Evolutionary conservation across 2,329 filamentous ascomycete genomes (phyloP), one percentile per base, ranked within the genome.

Genomic region (Bisporella sp.): DNA sequence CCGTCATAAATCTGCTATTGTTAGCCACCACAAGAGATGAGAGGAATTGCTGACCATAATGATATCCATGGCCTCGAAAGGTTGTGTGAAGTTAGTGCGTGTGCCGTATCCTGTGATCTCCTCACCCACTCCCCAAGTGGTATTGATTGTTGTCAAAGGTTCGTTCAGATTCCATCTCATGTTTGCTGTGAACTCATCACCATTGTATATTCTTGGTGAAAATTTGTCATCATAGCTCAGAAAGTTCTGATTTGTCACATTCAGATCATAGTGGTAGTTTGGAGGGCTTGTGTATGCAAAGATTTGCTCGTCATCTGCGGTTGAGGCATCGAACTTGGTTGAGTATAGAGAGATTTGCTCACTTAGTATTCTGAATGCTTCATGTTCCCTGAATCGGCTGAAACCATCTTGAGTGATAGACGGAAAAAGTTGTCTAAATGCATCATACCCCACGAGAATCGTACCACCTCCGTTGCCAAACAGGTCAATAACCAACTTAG

Each of bases 401-500:
- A 75, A 57, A 46, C 48, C 52, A 11, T 43, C 44, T n/a, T 50
- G 52, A 2, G 45, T 59, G 5, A 61, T 52, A 28, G 49, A 41
- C 39, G 63, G 59, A 40, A 63, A 61, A 46, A 62, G 57, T 33
- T 72, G 60, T 5, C 64, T 62, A 59, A 82, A 82, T 0, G 74
- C 55, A 45, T 76, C 72, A 46, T 72, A 73, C 1, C 72, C 75
- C 2, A 70, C 67, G 11, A 68, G 56, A 9, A 79, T 59, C 41
- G 65, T 62, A 1, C 84, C 83, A 33, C 83, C 84, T 0, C 70
- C 71, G 56, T 87, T 88, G 3, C 69, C 71, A 30, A 54, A 73
- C 6, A 87, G 59, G 53, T 87, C 84, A 49, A 87, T 76, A 35
- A 87, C 71, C 3, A 87, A 68, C 61, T 78, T 81, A 2, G 69